phyloP scores from a whole-genome alignment of 2,329 filamentous ascomycete genomes.

The Myriosclerotinia duriaeana region DNA sequence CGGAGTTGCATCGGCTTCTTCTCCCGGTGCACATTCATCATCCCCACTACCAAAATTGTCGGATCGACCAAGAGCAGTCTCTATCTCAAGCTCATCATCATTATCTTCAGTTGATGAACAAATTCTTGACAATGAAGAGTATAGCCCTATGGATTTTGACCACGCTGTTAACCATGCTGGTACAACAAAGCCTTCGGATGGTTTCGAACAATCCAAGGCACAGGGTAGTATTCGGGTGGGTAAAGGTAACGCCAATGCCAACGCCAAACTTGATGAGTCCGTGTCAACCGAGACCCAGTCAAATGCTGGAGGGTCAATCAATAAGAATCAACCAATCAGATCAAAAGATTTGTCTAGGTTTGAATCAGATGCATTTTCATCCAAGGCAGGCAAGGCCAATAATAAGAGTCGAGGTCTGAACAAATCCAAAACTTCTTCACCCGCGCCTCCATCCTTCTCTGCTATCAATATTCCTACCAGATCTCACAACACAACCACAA shows the following conservation, averaged over 20 bases:
- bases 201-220: constrained; percentile 18
- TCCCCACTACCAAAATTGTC: constrained; percentile 17
- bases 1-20: constrained; percentile 15
- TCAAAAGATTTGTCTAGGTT: constrained; percentile 31
- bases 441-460: constrained; percentile 27
- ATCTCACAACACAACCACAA: constrained; percentile 22
- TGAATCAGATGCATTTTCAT: constrained; percentile 37
- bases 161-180: constrained; percentile 22
- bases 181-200: constrained; percentile 18
- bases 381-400: constrained; percentile 25
- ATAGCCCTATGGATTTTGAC: constrained; percentile 24
- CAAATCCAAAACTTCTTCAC: constrained; percentile 25
- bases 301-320: constrained; percentile 25
- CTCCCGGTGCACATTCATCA: constrained; percentile 6
- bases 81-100: constrained; percentile 42
- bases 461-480: constrained; percentile 25
- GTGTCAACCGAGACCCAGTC: constrained; percentile 35
- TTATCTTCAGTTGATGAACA: constrained; percentile 42
- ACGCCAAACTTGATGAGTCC: constrained; percentile 31
- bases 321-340: constrained; percentile 35
- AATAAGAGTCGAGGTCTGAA: constrained; percentile 19
- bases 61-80: constrained; percentile 30
- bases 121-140: constrained; percentile 30
- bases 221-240: constrained; percentile 18
- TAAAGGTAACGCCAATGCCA: constrained; percentile 30